Base-by-base conservation (phyloP, 1,139 yeast genomes). In the Pichia sp. region DNA sequence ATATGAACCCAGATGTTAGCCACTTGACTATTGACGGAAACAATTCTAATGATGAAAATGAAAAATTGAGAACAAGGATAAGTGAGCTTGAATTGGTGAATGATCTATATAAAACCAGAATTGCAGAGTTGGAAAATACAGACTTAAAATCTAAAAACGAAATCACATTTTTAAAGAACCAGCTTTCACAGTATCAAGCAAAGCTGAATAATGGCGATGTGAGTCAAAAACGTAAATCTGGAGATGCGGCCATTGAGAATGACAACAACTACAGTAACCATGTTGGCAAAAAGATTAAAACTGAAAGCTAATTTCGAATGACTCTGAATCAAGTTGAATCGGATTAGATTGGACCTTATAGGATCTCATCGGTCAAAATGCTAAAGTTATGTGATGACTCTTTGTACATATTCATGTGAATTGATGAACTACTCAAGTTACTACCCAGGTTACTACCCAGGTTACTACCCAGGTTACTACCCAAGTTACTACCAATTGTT, bases 61-160 rank as follows among this genome's bases (percentile, higher is more conserved):
- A 78, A 26, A 67, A 71, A 39, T 67, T 87, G 49, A 76, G 78
- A 51, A 85, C 95, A 0, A 71, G 95, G 48, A 85, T 88, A 27
- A 78, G 86, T n/a, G 97, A 90, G 60, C 71, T 90, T 48, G 97
- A 90, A 61, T 70, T 90, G 40, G 95, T 90, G 37, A 88, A 87
- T 57, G 97, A 88, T 59, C 69, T 90, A 50, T 85, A 85, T 67
- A 75, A 86, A 53, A 77, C 92, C 4, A 75, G 95, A 54, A 85
- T 90, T 43, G 70, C 75, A 64, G 96, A 90, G 59, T 69, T 90
- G 51, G 96, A 90, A 61, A 77, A 78, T 29, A 67, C 75, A 67
- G 92, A 84, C 56, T 23, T 2, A 34, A 34, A 34, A 6, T 34
- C 36, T 23, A 34, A 34, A 16, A 23, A 34, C 7, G 36, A 34